Evolutionary conservation across 139 green algal species (phyloP).

Genomic region (Zygnema cylindricum): DNA sequence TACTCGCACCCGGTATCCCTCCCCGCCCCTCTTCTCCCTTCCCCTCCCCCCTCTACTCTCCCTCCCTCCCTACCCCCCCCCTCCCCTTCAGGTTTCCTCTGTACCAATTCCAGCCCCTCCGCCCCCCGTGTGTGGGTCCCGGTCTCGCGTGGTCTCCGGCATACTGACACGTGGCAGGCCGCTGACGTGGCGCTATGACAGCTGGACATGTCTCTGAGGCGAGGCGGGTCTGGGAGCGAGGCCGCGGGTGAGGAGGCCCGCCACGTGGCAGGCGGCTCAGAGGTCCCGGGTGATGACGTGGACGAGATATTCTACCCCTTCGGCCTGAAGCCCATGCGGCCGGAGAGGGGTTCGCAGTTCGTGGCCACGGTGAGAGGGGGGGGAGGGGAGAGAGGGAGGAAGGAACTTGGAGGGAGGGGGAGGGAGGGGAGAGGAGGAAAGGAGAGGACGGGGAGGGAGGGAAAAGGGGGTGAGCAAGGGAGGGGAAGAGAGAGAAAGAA

Average conservation of each 20-base stretch:
- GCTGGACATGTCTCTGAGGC: neutral
- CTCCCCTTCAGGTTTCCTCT: neutral
- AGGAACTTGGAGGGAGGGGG: too few species aligned
- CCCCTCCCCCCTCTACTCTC: too few species aligned
- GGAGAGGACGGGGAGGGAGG: too few species aligned
- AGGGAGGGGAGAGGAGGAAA: too few species aligned
- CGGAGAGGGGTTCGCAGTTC: neutral
- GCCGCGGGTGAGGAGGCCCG: neutral
- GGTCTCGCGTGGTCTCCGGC: neutral
- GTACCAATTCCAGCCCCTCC: neutral
- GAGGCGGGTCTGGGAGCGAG: neutral
- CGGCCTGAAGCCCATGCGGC: neutral
- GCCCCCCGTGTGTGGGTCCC: neutral
- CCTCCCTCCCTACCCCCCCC: neutral
- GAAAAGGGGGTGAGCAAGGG: too few species aligned
- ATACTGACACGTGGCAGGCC: too few species aligned
- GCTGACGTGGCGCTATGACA: too few species aligned
- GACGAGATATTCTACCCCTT: constrained; percentile 43
- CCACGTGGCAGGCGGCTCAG: neutral
- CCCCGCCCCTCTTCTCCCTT: too few species aligned
- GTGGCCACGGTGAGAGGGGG: constrained; percentile 11
- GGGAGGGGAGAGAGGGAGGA: neutral
- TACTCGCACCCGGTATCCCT: neutral
- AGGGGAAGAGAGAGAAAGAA: too few species aligned
- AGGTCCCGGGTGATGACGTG: constrained; percentile 5